Evolutionary conservation across 192 early-diverging fungal species (phyloP).

Genomic region (Phlyctochytrium bullatum): DNA sequence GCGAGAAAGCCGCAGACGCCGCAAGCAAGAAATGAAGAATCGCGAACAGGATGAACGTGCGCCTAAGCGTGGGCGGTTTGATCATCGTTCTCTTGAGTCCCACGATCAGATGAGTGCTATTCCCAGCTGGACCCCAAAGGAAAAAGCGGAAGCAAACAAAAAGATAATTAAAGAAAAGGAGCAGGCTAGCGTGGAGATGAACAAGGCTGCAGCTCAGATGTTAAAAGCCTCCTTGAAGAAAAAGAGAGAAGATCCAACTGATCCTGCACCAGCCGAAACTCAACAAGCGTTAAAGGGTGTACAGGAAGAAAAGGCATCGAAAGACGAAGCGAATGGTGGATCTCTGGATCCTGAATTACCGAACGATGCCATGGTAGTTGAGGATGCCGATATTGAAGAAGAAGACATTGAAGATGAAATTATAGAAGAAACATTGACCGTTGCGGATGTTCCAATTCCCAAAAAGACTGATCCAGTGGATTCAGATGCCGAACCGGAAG

Average conservation of each 20-base stretch:
- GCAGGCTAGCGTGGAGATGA: constrained; percentile 13
- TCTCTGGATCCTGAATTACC: constrained; percentile 35
- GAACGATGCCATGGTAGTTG: constrained; percentile 34
- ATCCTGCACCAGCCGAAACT: background rate
- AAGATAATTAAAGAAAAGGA: background rate
- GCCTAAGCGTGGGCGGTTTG: background rate
- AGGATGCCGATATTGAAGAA: constrained; percentile 48
- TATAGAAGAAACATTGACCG: constrained; percentile 33
- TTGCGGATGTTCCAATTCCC: constrained; percentile 38
- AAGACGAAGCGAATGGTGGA: constrained; percentile 5
- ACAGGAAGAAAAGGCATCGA: constrained; percentile 23
- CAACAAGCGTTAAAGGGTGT: background rate
- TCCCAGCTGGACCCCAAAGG: background rate
- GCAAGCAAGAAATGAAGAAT: constrained; percentile 30
- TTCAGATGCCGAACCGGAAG: constrained; percentile 45
- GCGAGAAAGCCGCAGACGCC: constrained; percentile 24
- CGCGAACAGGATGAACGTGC: background rate
- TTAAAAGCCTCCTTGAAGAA: constrained; percentile 31
- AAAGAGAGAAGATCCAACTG: background rate
- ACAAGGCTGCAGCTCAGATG: constrained; percentile 47
- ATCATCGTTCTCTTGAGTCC: background rate
- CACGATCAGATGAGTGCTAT: constrained; percentile 1
- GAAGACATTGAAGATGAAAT: constrained; percentile 41
- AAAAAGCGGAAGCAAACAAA: constrained; percentile 9
- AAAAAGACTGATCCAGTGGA: constrained; percentile 29